Conservation (phyloP, 176 grass and related monocot species). For the Musa acuminata region DNA sequence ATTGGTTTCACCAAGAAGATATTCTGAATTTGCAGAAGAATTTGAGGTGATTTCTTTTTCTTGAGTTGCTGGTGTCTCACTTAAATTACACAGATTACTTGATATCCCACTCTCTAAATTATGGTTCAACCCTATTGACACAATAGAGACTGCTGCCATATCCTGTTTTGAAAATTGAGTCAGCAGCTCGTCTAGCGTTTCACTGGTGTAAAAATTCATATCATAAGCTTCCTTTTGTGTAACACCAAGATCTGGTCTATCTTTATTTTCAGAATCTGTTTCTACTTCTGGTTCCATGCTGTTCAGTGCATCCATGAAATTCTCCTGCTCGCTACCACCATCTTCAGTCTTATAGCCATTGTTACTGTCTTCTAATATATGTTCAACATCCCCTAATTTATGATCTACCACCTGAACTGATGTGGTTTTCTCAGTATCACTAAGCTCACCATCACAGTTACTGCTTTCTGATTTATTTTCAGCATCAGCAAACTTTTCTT, state of each 20-base stretch:
- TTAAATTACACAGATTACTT: constrained; percentile 20
- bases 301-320: constrained; percentile 62
- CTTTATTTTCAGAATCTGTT: constrained; percentile 34
- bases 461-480: constrained; percentile 29
- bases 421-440: constrained; percentile 12
- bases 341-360: constrained; percentile 39
- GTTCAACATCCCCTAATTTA: constrained; percentile 1
- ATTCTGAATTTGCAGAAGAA: constrained; percentile 25
- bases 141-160: constrained; percentile 14
- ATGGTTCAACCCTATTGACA: constrained; percentile 13
- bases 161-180: constrained; percentile 27
- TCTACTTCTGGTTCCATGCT: constrained; percentile 43
- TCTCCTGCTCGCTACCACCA: constrained; percentile 57
- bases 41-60: constrained; percentile 19
- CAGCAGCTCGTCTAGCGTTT: constrained; percentile 20
- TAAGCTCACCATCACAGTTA: constrained; percentile 6
- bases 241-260: constrained; percentile 13
- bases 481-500: constrained; percentile 28
- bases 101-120: constrained; percentile 27
- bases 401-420: neutral
- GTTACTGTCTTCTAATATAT: constrained; percentile 7
- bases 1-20: constrained; percentile 2
- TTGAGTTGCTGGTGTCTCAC: constrained; percentile 22
- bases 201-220: constrained; percentile 24
- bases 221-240: constrained; percentile 22